Percentiles rank a stretch among this genome's conserved stretches.
Evolutionary conservation across 768 basidiomycete species (phyloP).

Genomic region (Epithele typhae): DNA sequence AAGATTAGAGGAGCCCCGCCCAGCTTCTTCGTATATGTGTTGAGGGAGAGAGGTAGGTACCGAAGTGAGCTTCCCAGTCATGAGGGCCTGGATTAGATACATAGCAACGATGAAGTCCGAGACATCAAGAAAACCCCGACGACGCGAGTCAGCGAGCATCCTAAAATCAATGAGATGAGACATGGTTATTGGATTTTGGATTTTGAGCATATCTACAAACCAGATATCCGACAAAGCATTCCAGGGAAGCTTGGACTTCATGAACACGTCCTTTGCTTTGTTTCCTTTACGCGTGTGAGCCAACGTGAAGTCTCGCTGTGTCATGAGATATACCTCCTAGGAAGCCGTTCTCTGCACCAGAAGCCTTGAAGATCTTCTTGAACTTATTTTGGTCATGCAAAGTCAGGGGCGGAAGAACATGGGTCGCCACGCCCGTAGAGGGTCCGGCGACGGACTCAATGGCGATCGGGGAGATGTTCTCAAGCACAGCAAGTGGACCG

Average conservation of each 20-base stretch:
- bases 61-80: constrained; percentile 36
- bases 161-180: constrained; percentile 32
- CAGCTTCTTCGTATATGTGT: constrained; percentile 41
- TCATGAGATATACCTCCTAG: constrained; percentile 40
- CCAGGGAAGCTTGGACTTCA: constrained; percentile 48
- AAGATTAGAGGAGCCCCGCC: constrained; percentile 1
- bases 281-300: constrained; percentile 34
- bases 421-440: not conserved
- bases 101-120: constrained; percentile 69
- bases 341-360: constrained; percentile 48
- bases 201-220: constrained; percentile 3
- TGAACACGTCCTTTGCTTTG: constrained; percentile 58
- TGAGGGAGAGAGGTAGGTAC: constrained; percentile 40
- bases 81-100: constrained; percentile 59
- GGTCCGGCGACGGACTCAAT: constrained; percentile 4
- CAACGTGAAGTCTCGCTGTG: not conserved
- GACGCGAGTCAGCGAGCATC: constrained; percentile 58
- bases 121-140: constrained; percentile 56
- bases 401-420: constrained; percentile 41
- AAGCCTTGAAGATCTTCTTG: constrained; percentile 45
- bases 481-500: constrained; percentile 42
- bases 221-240: constrained; percentile 14
- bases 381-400: constrained; percentile 52
- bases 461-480: constrained; percentile 17
- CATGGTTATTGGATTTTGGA: no score